Base-by-base conservation (phyloP, 2,329 filamentous ascomycete genomes). In the Fusarium mundagurra region DNA sequence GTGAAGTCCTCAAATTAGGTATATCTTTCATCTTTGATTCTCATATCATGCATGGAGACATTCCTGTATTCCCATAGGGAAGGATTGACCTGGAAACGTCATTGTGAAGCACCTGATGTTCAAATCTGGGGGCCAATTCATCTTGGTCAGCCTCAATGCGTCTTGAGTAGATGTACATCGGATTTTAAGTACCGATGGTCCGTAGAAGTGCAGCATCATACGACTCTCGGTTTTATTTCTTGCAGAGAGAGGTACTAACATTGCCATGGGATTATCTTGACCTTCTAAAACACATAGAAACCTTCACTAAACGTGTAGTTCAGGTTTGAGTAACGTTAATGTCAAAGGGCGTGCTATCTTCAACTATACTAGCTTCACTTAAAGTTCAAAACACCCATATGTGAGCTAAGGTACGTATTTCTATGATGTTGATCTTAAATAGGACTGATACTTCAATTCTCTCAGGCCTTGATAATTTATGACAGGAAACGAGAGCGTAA, bases 361-460 rank as follows among this genome's bases (percentile, higher is more conserved):
- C 0, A 0, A 22, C 6, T 29, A 6, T 29, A 1, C 6, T 29
- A 29, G 9, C 27, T 29, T 22, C 18, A 47, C 18, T 5, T 6
- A 22, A 0, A 5, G 18, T 13, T 8, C 18, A 47, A 47, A 0
- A 22, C 44, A 16, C 2, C 18, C 2, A 22, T 3, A 29, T 29
- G 3, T 4, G 2, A 47, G 5, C 1, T 6, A 14, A 29, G 44
- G 6, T 7, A 20, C 18, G 18, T 39, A 38, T 6, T n/a, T n/a
- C n/a, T n/a, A n/a, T 24, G 18, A 24, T 12, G 2, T 18, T 8
- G 7, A 44, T 18, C 1, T 4, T 27, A 0, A 5, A 1, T 20
- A 47, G 12, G 24, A 16, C 20, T 10, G 4, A 10, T 22, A 29
- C 8, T 4, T 16, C 13, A 11, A 13, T 47, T 22, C 2, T 4